Evolutionary conservation across 1,139 yeast genomes (phyloP).

Genomic region (Lodderomyces metapsilosis): DNA sequence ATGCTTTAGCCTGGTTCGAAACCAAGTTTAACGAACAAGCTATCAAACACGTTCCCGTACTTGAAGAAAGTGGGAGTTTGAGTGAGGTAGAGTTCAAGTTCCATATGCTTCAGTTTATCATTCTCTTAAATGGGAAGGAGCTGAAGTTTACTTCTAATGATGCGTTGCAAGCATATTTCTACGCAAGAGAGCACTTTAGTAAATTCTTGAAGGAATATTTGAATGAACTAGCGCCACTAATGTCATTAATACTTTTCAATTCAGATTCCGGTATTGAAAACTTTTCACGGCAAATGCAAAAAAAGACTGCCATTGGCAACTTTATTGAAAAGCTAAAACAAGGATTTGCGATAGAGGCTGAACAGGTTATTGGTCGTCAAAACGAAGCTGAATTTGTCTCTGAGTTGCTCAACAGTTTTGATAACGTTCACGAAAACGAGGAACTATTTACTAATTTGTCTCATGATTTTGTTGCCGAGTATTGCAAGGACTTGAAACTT

Average conservation of each 20-base stretch:
- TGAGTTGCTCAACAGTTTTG: conserved; percentile 36
- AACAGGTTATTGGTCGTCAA: conserved; percentile 20
- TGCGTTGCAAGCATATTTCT: conserved; percentile 49
- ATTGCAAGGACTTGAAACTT: conserved; percentile 60
- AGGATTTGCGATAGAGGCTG: conserved; percentile 22
- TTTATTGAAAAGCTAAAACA: conserved; percentile 26
- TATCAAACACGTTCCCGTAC: not conserved
- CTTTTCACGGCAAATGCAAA: conserved; percentile 16
- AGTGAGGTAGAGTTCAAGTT: conserved; percentile 54
- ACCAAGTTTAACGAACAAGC: conserved; percentile 20
- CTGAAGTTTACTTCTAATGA: conserved; percentile 20
- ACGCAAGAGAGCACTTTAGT: conserved; percentile 55
- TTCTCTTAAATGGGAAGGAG: conserved; percentile 34
- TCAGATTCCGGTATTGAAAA: conserved; percentile 17
- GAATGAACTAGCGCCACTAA: conserved; percentile 52
- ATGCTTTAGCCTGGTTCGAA: conserved; percentile 38
- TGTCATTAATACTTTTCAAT: conserved; percentile 47
- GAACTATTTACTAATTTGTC: conserved; percentile 37
- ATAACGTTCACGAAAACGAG: conserved; percentile 33
- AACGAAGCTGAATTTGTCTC: conserved; percentile 41
- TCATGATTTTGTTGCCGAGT: conserved; percentile 61
- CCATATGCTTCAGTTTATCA: conserved; percentile 57
- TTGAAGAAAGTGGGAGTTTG: conserved; percentile 5
- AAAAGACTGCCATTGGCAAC: conserved; percentile 13
- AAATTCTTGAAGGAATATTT: conserved; percentile 37